Evolutionary conservation across 1,284 basidiomycete genomes (phyloP).

Genomic region (Baeospora myosura): DNA sequence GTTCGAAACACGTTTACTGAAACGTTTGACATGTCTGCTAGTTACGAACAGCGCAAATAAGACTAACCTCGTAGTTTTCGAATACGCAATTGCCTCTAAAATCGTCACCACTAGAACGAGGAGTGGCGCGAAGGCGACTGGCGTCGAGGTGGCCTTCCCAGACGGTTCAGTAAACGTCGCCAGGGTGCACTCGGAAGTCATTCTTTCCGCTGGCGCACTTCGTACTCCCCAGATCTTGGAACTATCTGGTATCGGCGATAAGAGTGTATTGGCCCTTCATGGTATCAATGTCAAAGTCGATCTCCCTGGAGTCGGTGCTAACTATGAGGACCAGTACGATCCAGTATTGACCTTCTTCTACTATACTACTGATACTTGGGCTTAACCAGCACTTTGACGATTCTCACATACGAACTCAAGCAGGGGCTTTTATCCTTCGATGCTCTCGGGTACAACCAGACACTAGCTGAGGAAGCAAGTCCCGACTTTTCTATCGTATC

Average conservation of each 20-base stretch:
- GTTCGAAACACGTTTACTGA: neutral
- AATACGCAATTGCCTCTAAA: constrained; percentile 20
- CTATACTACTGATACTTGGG: neutral
- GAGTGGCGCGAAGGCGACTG: constrained; percentile 10
- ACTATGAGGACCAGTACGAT: constrained; percentile 14
- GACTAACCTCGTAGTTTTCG: constrained; percentile 19
- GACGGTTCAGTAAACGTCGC: constrained; percentile 18
- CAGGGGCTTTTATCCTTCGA: constrained; percentile 22
- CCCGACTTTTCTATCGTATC: neutral
- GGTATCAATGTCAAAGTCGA: constrained; percentile 18
- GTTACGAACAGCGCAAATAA: constrained; percentile 19
- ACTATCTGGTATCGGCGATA: constrained; percentile 27
- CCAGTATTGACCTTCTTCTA: neutral
- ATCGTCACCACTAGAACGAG: constrained; percentile 11
- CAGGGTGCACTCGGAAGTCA: constrained; percentile 17
- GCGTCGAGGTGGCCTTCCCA: constrained; percentile 21
- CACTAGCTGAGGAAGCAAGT: constrained; percentile 19
- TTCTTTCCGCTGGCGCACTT: constrained; percentile 24
- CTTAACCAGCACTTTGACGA: constrained; percentile 18
- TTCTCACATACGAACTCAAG: constrained; percentile 23
- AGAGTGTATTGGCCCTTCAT: constrained; percentile 14
- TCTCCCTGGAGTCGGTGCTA: constrained; percentile 25
- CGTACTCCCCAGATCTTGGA: constrained; percentile 28
- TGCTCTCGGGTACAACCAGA: constrained; percentile 21
- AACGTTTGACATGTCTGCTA: constrained; percentile 8